Conservation (phyloP, 176 grass and related monocot genomes). For the Zoysia pacifica region DNA sequence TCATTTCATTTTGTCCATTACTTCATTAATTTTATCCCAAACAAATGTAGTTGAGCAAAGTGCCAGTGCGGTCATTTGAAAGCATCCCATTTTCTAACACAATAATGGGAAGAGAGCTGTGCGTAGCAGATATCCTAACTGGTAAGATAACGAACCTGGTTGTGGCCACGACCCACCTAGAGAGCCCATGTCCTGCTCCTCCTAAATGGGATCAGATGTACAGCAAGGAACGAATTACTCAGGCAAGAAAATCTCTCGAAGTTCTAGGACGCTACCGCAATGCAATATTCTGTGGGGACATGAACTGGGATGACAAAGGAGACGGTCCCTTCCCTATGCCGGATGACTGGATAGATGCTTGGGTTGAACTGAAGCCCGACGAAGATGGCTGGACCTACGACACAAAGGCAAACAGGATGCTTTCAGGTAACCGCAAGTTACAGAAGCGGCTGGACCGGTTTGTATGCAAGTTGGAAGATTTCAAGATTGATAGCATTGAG, state of each 20-base stretch:
- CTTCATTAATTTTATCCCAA: conserved; percentile 17
- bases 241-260: conserved; percentile 61
- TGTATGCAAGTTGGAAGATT: conserved; percentile 59
- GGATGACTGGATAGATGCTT: conserved; percentile 69
- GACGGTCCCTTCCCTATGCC: conserved; percentile 69
- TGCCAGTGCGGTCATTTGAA: conserved; percentile 27
- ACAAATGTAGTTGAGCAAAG: conserved; percentile 75
- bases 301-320: conserved; percentile 92
- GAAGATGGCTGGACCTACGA: conserved; percentile 85
- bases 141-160: conserved; percentile 31
- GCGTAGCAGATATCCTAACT: conserved; percentile 34
- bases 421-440: conserved; percentile 63
- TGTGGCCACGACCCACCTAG: conserved; percentile 76
- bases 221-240: conserved; percentile 59
- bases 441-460: conserved; percentile 78
- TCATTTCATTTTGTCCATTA: neutral
- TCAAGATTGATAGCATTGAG: conserved; percentile 64
- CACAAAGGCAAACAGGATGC: conserved; percentile 70
- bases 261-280: conserved; percentile 47
- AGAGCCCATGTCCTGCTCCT: conserved; percentile 80
- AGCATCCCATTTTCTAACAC: conserved; percentile 57
- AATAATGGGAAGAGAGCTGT: conserved; percentile 76
- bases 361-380: conserved; percentile 62
- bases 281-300: conserved; percentile 76
- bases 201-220: conserved; percentile 92